Conservation (phyloP, 139 green algal genomes). For the Prasinococcaceae sp. region DNA sequence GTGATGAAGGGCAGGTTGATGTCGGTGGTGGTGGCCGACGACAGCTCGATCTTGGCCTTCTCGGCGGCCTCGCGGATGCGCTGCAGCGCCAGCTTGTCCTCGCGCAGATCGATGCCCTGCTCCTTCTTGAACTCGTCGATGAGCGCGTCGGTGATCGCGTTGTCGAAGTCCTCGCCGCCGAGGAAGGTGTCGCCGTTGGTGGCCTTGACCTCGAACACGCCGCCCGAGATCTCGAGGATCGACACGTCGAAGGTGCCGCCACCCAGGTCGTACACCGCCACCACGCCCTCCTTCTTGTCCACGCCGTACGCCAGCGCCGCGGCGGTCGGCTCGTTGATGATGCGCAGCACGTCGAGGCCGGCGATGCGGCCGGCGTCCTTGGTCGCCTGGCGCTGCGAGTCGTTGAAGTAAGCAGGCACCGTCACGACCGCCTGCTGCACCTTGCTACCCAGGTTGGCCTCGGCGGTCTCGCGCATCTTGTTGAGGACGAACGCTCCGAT, state of each 20-base stretch:
- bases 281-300: conserved; percentile 92
- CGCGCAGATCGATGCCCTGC: conserved; percentile 82
- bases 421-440: conserved; percentile 89
- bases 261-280: conserved; percentile 82
- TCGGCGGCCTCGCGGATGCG: conserved; percentile 79
- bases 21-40: conserved; percentile 62
- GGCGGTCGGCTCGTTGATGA: conserved; percentile 99
- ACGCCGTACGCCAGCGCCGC: conserved; percentile 86
- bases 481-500: conserved; percentile 80
- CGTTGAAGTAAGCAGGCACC: conserved; percentile 99
- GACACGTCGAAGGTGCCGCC: conserved; percentile 97
- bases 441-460: conserved; percentile 76
- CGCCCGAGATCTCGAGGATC: conserved; percentile 93
- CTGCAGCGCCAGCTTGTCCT: conserved; percentile 91
- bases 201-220: conserved; percentile 95
- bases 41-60: conserved; percentile 97
- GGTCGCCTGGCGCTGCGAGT: conserved; percentile 83
- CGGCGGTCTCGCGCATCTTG: conserved; percentile 97
- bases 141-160: conserved; percentile 54
- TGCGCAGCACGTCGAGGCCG: conserved; percentile 55
- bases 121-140: conserved; percentile 65
- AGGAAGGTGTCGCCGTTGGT: conserved; percentile 99
- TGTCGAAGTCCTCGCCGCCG: conserved; percentile 98
- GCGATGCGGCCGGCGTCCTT: conserved; percentile 64
- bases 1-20: conserved; percentile 99